Percentiles rank a stretch among this genome's conserved stretches.
Evolutionary conservation across 257 asterid genomes (phyloP).

Genomic region (Linaria vulgaris): DNA sequence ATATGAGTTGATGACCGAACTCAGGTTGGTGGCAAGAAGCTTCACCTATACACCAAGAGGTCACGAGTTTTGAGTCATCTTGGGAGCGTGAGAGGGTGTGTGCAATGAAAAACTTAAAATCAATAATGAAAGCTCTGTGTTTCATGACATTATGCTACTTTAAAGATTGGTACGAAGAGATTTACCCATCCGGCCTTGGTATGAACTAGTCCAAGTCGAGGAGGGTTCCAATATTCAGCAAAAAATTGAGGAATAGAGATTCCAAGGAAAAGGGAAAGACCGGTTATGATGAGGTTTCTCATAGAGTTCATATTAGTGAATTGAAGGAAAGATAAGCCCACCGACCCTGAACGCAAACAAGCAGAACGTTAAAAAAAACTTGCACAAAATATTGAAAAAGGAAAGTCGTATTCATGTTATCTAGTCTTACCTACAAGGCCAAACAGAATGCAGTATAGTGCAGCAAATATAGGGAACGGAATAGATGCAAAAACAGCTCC

Average conservation of each 20-base stretch:
- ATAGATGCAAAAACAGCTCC: slow-evolving; percentile 99
- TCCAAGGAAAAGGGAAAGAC: slow-evolving; percentile 92
- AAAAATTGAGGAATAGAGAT: slow-evolving; percentile 93
- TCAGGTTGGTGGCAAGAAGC: too few relatives aligned
- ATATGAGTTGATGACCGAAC: too few relatives aligned
- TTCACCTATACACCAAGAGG: too few relatives aligned
- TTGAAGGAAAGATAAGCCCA: slow-evolving; percentile 93
- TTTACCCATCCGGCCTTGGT: slow-evolving; percentile 98
- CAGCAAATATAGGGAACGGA: slow-evolving; percentile 89
- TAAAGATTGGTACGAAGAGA: neutral
- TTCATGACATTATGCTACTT: too few relatives aligned
- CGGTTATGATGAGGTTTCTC: slow-evolving; percentile 92
- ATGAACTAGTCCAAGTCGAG: slow-evolving; percentile 74
- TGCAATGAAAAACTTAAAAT: too few relatives aligned
- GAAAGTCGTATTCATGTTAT: neutral
- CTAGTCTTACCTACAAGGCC: slow-evolving; percentile 87
- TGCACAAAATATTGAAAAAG: neutral
- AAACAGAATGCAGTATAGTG: slow-evolving; percentile 83
- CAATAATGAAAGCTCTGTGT: too few relatives aligned
- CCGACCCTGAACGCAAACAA: slow-evolving; percentile 65
- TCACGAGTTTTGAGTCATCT: too few relatives aligned
- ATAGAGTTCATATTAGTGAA: slow-evolving; percentile 98
- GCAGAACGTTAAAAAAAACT: neutral
- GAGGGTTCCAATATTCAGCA: slow-evolving; percentile 58
- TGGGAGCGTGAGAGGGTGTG: too few relatives aligned